Percentiles rank a stretch among this genome's conserved stretches.
These are phyloP conservation scores for Lepidium campestre DNA, from an alignment of 441 rosid genomes.

Conservation along the genomic window DNA sequence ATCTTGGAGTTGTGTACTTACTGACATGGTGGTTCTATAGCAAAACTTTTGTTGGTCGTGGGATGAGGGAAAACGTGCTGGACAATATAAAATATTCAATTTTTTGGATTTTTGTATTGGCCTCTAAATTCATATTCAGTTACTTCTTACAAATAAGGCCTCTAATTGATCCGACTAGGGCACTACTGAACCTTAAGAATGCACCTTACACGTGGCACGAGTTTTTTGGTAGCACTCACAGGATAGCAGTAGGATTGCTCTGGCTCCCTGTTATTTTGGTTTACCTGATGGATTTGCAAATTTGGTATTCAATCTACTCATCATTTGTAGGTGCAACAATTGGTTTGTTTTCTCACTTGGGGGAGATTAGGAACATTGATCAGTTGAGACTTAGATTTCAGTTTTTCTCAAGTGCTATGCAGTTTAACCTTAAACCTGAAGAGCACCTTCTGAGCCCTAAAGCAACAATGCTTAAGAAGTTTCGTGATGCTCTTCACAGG, in stretches of 20 bases:
- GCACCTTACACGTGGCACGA: constrained; percentile 45
- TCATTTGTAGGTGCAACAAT: constrained; percentile 49
- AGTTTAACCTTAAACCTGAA: constrained; percentile 67
- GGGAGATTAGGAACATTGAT: constrained; percentile 58
- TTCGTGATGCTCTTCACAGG: constrained; percentile 50
- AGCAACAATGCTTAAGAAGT: constrained; percentile 45
- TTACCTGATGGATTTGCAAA: constrained; percentile 62
- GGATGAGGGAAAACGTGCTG: constrained; percentile 53
- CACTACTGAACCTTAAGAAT: constrained; percentile 32
- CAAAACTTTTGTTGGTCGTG: constrained; percentile 63
- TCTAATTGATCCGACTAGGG: constrained; percentile 48
- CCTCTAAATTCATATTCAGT: constrained; percentile 53
- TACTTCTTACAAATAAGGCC: constrained; percentile 59
- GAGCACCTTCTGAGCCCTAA: constrained; percentile 38
- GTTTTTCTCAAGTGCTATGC: constrained; percentile 69
- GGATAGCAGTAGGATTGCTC: constrained; percentile 41
- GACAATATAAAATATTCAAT: constrained; percentile 48
- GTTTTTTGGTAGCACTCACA: constrained; percentile 51
- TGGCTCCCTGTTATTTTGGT: constrained; percentile 59
- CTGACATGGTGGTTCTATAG: constrained; percentile 67
- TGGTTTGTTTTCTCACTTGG: constrained; percentile 67
- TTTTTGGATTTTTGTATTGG: constrained; percentile 48
- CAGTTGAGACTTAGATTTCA: constrained; percentile 66
- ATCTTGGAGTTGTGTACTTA: constrained; percentile 39
- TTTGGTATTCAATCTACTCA: constrained; percentile 64